Evolutionary conservation across 345 rosid genomes (phyloP).

Genomic region (Boechera divaricarpa): DNA sequence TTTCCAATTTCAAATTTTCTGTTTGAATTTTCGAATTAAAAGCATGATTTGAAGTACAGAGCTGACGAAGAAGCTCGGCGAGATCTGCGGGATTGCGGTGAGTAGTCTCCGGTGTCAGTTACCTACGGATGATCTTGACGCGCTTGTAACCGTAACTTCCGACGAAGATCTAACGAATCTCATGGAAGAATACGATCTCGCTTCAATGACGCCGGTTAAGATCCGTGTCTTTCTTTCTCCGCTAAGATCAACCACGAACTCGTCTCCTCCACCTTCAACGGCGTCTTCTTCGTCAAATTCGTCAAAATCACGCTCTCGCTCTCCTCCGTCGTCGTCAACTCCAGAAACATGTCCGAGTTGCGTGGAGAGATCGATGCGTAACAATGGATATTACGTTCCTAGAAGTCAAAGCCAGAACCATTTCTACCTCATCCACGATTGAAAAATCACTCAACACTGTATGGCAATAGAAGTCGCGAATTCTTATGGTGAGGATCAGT

Average conservation of each 20-base stretch:
- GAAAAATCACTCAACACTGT: constrained; percentile 53
- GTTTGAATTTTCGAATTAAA: no score
- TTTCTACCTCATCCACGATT: constrained; percentile 60
- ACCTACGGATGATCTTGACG: constrained; percentile 87
- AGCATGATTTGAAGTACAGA: constrained; percentile 1
- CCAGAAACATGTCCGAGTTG: constrained; percentile 29
- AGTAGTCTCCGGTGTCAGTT: constrained; percentile 77
- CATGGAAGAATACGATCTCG: constrained; percentile 83
- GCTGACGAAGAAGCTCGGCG: constrained; percentile 67
- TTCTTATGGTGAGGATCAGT: constrained; percentile 29
- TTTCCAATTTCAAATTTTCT: not conserved
- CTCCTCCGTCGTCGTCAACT: constrained; percentile 34
- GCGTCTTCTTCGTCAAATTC: constrained; percentile 43
- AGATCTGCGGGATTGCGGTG: constrained; percentile 61
- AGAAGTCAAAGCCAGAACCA: constrained; percentile 53
- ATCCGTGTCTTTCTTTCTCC: constrained; percentile 81
- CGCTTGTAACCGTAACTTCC: constrained; percentile 76
- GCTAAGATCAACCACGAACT: constrained; percentile 19
- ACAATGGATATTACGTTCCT: constrained; percentile 55
- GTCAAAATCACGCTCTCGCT: constrained; percentile 37
- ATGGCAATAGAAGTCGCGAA: constrained; percentile 3
- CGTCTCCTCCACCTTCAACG: constrained; percentile 13
- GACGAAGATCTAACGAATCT: constrained; percentile 89
- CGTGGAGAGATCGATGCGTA: constrained; percentile 45
- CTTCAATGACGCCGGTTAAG: constrained; percentile 55